phyloP scores from a whole-genome alignment of 768 basidiomycete genomes.

The Boletus sp. region DNA sequence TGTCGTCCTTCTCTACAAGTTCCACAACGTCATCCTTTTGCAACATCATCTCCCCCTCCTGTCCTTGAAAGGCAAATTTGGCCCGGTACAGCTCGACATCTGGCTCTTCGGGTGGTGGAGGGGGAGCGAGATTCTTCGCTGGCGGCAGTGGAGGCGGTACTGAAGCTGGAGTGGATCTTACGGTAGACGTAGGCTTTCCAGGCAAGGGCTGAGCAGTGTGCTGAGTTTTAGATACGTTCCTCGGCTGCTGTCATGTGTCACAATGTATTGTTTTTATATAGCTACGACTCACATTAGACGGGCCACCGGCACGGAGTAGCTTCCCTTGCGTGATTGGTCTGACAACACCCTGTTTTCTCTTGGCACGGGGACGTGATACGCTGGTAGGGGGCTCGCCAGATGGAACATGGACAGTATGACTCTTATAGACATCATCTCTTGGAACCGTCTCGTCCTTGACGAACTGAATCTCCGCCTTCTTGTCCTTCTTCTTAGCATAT shows the following conservation, averaged over 20 bases:
- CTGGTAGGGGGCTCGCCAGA: conserved; percentile 87
- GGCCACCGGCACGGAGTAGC: conserved; percentile 74
- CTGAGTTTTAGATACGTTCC: conserved; percentile 37
- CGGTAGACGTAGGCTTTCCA: conserved; percentile 45
- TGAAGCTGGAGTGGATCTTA: conserved; percentile 21
- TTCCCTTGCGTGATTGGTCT: conserved; percentile 86
- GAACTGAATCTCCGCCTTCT: conserved; percentile 82
- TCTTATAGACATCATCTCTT: conserved; percentile 88
- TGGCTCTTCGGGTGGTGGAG: conserved; percentile 57
- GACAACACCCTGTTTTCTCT: conserved; percentile 82
- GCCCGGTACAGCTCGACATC: conserved; percentile 78
- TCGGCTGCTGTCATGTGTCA: conserved; percentile 43
- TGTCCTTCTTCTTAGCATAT: conserved; percentile 97
- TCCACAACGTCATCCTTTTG: conserved; percentile 92
- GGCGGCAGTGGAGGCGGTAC: conserved; percentile 40
- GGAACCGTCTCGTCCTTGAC: conserved; percentile 83
- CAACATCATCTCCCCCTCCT: conserved; percentile 88
- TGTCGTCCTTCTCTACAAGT: conserved; percentile 86
- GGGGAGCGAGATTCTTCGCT: conserved; percentile 46
- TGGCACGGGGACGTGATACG: conserved; percentile 78
- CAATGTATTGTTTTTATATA: neutral
- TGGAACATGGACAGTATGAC: conserved; percentile 82
- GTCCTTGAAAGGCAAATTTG: conserved; percentile 90
- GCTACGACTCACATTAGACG: conserved; percentile 48
- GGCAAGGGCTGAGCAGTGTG: conserved; percentile 54